Evolutionary conservation across 176 grass and related monocot species (phyloP), one percentile per base, ranked within the genome.

Genomic region (Alopecurus myosuroides): DNA sequence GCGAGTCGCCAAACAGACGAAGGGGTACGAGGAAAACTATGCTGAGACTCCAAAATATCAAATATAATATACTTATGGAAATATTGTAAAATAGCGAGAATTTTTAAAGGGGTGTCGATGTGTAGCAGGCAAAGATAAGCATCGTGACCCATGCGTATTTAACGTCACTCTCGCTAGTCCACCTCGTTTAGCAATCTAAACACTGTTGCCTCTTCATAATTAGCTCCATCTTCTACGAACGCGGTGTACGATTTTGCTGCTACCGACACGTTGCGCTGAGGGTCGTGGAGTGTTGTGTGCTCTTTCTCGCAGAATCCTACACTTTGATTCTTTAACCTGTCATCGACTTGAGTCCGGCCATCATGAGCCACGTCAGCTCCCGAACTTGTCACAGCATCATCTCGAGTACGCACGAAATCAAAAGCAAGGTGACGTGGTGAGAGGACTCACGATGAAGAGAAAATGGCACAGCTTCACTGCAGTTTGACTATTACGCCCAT

Each of bases 111-210:
- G 14, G 20, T 79, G 71, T 26, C 44, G 41, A 74, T 7, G 81
- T 14, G 23, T 56, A 52, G 18, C 36, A 58, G 30, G 31, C 35
- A 46, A 51, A 48, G 75, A 31, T 64, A 74, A 58, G 40, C 62
- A 69, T 74, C 76, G 56, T 30, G 25, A n/a, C 81, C 68, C 44
- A 41, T 68, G 58, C 4, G 56, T 1, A 26, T 52, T 52, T 44
- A 36, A 11, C 51, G 11, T 9, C 62, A 0, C 10, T 44, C 57
- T 87, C 78, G 34, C 22, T 66, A 45, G 74, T 22, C 87, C 45
- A 53, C 55, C 72, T 88, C 29, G 81, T 63, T 80, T 76, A 79
- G 23, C n/a, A n/a, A n/a, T n/a, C n/a, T n/a, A n/a, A n/a, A n/a
- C n/a, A n/a, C n/a, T n/a, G n/a, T n/a, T n/a, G n/a, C n/a, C n/a